These are phyloP conservation scores for Ricinus communis DNA, from an alignment of 345 rosid species.

Conservation along the genomic window DNA sequence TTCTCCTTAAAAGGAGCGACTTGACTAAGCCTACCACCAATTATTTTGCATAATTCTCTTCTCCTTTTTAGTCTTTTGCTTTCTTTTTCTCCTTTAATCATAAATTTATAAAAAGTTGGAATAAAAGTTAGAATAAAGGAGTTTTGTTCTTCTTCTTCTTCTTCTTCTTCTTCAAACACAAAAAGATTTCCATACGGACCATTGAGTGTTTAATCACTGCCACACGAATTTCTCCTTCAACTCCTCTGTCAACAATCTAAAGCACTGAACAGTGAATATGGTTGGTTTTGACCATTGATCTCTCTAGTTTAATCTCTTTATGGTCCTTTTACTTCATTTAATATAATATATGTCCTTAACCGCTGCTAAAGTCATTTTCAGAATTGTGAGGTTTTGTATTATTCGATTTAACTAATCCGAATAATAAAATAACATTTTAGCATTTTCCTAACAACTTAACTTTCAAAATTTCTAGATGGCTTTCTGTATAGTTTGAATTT, in stretches of 20 bases:
- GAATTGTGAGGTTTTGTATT: no score
- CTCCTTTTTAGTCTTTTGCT: not conserved
- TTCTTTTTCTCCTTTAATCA: not conserved
- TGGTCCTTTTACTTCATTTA: not conserved
- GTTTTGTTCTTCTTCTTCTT: no score
- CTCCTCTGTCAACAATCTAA: no score
- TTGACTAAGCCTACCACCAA: slow-evolving; percentile 37
- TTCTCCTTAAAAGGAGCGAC: slow-evolving; percentile 50
- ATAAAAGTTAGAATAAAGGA: not conserved
- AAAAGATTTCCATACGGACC: slow-evolving; percentile 29
- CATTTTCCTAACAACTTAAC: no score
- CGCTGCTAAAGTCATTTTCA: no score
- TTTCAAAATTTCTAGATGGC: no score
- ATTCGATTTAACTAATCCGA: no score
- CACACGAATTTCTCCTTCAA: slow-evolving; percentile 10
- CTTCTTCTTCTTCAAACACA: slow-evolving; percentile 16
- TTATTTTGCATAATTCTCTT: not conserved
- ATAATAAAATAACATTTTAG: no score
- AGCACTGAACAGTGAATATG: not conserved
- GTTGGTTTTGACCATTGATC: not conserved
- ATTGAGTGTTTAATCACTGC: slow-evolving; percentile 37
- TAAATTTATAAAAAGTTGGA: slow-evolving; percentile 24
- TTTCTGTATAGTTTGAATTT: no score
- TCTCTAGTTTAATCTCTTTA: not conserved
- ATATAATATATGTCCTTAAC: no score